phyloP scores from a whole-genome alignment of 2,329 filamentous ascomycete genomes.

The Botrytis hyacinthi region DNA sequence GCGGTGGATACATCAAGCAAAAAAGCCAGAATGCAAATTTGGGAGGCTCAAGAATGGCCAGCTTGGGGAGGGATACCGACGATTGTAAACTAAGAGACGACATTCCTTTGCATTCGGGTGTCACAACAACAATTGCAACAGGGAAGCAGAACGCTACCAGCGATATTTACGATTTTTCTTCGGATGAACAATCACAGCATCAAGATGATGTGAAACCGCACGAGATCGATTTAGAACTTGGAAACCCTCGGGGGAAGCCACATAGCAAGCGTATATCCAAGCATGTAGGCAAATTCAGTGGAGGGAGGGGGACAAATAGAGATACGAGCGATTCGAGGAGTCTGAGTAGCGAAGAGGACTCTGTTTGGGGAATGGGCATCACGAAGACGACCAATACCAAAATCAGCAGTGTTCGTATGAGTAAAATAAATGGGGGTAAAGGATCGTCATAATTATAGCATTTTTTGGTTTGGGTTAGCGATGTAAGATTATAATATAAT shows the following conservation, averaged over 20 bases:
- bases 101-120: not conserved
- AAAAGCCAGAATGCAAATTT: not conserved
- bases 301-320: not conserved
- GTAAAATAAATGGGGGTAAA: not conserved
- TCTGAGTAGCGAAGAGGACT: not conserved
- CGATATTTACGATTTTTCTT: not conserved
- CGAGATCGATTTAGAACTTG: slow-evolving; percentile 3
- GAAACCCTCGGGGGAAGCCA: not conserved
- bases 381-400: slow-evolving; percentile 13
- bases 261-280: not conserved
- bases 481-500: slow-evolving; percentile 5
- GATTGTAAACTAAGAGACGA: not conserved
- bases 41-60: not conserved
- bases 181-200: not conserved
- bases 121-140: not conserved
- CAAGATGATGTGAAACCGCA: not conserved
- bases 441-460: not conserved
- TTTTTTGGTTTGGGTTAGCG: not conserved
- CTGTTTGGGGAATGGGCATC: slow-evolving; percentile 3
- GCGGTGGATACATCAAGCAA: slow-evolving; percentile 7
- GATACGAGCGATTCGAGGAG: not conserved
- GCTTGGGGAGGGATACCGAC: not conserved
- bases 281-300: not conserved
- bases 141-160: not conserved
- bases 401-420: slow-evolving; percentile 5